Evolutionary conservation across 2,329 filamentous ascomycete genomes (phyloP).

Genomic region (Colletotrichum orbiculare): DNA sequence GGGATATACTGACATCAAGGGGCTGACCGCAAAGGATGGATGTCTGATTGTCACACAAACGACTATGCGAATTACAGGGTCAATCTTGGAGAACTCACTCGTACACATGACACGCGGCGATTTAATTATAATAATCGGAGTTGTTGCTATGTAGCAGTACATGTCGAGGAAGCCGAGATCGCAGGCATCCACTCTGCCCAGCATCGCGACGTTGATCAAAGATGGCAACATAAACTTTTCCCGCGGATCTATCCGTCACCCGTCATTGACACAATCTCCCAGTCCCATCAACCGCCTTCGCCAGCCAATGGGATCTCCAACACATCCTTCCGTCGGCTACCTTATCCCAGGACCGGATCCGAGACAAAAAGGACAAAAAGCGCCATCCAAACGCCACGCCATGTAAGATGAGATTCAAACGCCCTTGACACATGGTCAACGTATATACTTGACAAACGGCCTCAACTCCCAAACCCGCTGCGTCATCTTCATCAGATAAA

Average conservation of each 20-base stretch:
- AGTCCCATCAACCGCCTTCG: background rate
- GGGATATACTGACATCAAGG: too few species aligned
- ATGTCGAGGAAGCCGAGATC: constrained; percentile 22
- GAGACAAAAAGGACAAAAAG: background rate
- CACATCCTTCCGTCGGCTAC: background rate
- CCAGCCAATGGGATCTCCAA: background rate
- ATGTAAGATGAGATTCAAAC: constrained; percentile 1
- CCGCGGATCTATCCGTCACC: background rate
- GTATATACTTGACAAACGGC: constrained; percentile 23
- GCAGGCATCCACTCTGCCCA: constrained; percentile 16
- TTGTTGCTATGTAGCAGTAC: constrained; percentile 28
- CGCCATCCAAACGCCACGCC: constrained; percentile 28
- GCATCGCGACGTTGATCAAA: constrained; percentile 14
- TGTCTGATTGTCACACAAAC: too few species aligned
- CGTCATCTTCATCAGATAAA: constrained; percentile 32
- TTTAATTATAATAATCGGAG: constrained; percentile 3
- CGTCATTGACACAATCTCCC: background rate
- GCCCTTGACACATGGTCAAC: constrained; percentile 11
- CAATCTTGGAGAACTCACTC: background rate
- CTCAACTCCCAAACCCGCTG: constrained; percentile 32
- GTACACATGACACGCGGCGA: background rate
- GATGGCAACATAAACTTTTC: constrained; percentile 2
- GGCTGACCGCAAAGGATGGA: too few species aligned
- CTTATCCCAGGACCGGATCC: background rate
- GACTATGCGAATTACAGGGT: background rate